Evolutionary conservation across 2,329 filamentous ascomycete genomes (phyloP).

Genomic region (Phaeosphaeriaceae sp.): DNA sequence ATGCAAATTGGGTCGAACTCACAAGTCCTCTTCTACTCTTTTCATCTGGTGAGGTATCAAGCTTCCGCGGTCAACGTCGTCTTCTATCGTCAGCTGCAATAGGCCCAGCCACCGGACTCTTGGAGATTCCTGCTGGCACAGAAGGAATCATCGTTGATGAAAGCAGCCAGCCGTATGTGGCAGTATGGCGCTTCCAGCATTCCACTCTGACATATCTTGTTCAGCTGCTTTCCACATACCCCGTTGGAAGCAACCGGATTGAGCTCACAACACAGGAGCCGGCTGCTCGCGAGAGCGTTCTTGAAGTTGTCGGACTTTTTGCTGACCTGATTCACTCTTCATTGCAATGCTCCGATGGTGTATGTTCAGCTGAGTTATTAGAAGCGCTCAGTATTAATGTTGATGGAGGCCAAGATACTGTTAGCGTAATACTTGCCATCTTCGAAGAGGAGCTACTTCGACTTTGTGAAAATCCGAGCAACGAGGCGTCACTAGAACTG

Average conservation of each 20-base stretch:
- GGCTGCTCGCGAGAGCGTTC: conserved; percentile 66
- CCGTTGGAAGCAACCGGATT: conserved; percentile 60
- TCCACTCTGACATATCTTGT: conserved; percentile 82
- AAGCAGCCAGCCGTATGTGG: conserved; percentile 70
- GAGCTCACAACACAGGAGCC: conserved; percentile 54
- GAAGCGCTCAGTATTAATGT: conserved; percentile 47
- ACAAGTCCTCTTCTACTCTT: conserved; percentile 70
- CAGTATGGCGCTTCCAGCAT: conserved; percentile 76
- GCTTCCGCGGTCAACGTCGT: conserved; percentile 30
- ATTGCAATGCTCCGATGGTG: conserved; percentile 34
- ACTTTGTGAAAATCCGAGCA: conserved; percentile 60
- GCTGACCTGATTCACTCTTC: conserved; percentile 67
- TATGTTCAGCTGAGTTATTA: conserved; percentile 38
- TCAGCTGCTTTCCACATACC: conserved; percentile 72
- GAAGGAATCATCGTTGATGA: conserved; percentile 77
- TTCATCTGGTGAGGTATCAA: conserved; percentile 22
- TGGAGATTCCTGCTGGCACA: conserved; percentile 70
- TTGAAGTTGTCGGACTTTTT: conserved; percentile 77
- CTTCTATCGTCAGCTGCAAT: conserved; percentile 24
- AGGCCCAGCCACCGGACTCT: conserved; percentile 47
- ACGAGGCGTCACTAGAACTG: conserved; percentile 69
- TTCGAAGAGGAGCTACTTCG: conserved; percentile 71
- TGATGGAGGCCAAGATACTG: conserved; percentile 70
- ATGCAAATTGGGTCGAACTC: conserved; percentile 78
- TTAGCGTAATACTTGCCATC: conserved; percentile 81